These are phyloP conservation scores for Coniella vitis DNA, from an alignment of 2,329 filamentous ascomycete genomes.

Conservation along the genomic window DNA sequence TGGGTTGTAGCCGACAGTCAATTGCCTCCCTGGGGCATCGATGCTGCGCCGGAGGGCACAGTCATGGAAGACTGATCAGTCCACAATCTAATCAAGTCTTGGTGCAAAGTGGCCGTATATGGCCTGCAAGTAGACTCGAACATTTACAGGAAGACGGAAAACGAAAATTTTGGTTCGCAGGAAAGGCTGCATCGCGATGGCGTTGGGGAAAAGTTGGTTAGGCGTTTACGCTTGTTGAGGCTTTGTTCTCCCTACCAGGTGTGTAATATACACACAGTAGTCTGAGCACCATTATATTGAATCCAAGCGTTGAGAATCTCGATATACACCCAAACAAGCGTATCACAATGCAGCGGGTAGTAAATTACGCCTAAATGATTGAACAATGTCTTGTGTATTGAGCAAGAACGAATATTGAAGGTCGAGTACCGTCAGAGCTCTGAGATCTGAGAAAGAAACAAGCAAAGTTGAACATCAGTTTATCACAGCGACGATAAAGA, in stretches of 20 bases:
- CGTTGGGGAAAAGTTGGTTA: not conserved
- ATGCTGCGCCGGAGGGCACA: conserved; percentile 7
- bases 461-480: no score
- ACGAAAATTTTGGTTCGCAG: not conserved
- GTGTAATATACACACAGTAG: not conserved
- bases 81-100: not conserved
- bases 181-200: conserved; percentile 8
- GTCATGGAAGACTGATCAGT: not conserved
- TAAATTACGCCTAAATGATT: no score
- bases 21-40: conserved; percentile 19
- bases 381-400: no score
- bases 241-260: not conserved
- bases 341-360: no score
- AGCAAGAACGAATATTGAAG: no score
- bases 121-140: not conserved
- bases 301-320: no score
- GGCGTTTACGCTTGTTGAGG: not conserved
- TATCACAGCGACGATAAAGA: no score
- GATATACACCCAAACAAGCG: no score
- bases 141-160: not conserved
- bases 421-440: no score
- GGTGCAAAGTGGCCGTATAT: not conserved
- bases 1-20: conserved; percentile 40
- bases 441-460: no score
- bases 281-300: no score